Conservation (phyloP, 306 rosid genomes). For the Myrica gale region DNA sequence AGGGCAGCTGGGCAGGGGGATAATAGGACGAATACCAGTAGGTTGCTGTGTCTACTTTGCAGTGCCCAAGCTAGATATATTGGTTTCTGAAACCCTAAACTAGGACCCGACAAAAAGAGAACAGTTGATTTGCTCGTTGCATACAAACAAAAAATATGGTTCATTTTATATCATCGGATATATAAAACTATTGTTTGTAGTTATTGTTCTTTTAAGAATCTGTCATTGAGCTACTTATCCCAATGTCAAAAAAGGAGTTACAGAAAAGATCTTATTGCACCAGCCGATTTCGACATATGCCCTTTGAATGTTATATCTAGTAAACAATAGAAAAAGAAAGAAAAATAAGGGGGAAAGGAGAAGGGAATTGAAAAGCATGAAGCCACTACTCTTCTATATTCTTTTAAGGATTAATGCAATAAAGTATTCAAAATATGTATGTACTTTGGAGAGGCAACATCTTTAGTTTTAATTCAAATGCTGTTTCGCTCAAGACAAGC, state of each 20-base stretch:
- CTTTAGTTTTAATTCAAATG: slow-evolving; percentile 42
- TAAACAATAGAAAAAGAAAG: slow-evolving; percentile 7
- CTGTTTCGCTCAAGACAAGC: slow-evolving; percentile 36
- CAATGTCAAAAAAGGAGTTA: slow-evolving; percentile 44
- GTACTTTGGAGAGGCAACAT: slow-evolving; percentile 40
- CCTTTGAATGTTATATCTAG: background rate
- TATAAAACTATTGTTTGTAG: background rate
- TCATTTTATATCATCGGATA: background rate
- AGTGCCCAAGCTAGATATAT: background rate
- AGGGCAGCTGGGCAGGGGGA: background rate
- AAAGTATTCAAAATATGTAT: slow-evolving; percentile 52
- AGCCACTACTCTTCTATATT: slow-evolving; percentile 55
- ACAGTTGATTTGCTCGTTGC: background rate
- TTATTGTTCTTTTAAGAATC: background rate
- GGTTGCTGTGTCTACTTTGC: background rate
- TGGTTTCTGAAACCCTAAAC: background rate
- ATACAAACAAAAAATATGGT: background rate
- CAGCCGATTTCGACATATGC: slow-evolving; percentile 40
- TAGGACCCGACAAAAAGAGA: background rate
- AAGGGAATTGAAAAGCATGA: slow-evolving; percentile 46
- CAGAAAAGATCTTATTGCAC: slow-evolving; percentile 42
- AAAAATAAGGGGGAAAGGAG: slow-evolving; percentile 27
- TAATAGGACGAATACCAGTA: background rate
- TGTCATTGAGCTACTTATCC: slow-evolving; percentile 30
- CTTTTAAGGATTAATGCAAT: slow-evolving; percentile 58